phyloP scores from a whole-genome alignment of 345 rosid genomes.

The Firmiana major region DNA sequence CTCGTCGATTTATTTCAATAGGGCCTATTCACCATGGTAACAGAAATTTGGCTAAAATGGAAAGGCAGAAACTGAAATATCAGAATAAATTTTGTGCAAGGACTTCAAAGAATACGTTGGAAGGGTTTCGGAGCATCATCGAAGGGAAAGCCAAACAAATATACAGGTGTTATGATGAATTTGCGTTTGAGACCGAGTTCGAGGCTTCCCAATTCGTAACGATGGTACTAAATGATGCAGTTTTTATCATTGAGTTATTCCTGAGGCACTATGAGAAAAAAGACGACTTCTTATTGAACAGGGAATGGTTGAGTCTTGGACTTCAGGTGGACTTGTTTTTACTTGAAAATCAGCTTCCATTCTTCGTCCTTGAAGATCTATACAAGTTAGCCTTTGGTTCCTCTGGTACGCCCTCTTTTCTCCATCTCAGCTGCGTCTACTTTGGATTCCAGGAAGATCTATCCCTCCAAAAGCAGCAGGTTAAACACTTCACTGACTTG shows the following conservation, averaged over 20 bases:
- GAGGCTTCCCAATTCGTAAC: not conserved
- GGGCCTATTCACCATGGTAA: not conserved
- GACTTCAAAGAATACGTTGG: not conserved
- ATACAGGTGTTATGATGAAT: not conserved
- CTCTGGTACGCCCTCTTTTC: not conserved
- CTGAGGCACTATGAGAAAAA: not conserved
- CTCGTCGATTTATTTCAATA: not conserved
- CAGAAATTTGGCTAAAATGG: not conserved
- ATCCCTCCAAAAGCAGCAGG: no score
- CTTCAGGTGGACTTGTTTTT: not conserved
- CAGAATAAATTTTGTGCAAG: not conserved
- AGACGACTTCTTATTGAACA: not conserved
- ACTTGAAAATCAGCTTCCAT: slow-evolving; percentile 11
- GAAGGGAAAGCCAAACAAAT: not conserved
- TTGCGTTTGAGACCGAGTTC: not conserved
- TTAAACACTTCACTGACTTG: not conserved
- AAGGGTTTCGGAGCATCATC: not conserved
- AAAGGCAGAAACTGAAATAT: not conserved
- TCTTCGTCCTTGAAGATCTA: not conserved
- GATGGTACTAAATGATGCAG: not conserved
- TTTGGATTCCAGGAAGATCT: not conserved
- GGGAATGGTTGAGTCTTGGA: not conserved
- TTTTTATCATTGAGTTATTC: slow-evolving; percentile 5
- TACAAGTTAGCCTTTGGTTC: not conserved
- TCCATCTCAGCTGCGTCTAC: not conserved